A percentile compares a stretch with the other conserved stretches of the same genome.
These are phyloP conservation scores for Amylocystis lapponica DNA, from an alignment of 768 basidiomycete species.

Conservation along the genomic window DNA sequence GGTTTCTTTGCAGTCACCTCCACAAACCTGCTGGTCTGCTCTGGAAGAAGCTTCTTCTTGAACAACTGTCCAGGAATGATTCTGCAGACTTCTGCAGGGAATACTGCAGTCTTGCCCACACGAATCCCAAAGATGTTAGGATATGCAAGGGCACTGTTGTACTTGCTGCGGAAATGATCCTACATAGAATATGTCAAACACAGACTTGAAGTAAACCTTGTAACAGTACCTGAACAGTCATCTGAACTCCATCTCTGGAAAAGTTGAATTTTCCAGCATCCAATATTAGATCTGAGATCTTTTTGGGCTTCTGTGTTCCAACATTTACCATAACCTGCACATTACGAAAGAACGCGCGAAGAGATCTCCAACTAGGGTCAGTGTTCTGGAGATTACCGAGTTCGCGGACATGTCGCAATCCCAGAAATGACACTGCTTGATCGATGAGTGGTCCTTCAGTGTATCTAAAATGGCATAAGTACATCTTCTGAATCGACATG, in stretches of 20 bases:
- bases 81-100: conserved; percentile 44
- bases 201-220: neutral
- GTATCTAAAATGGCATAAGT: no score
- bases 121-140: conserved; percentile 8
- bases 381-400: no score
- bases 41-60: conserved; percentile 37
- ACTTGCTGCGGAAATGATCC: conserved; percentile 20
- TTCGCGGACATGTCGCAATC: no score
- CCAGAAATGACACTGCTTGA: no score
- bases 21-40: conserved; percentile 34
- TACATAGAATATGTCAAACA: conserved; percentile 16
- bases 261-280: conserved; percentile 38
- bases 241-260: conserved; percentile 35
- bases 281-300: no score
- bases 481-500: no score
- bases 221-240: conserved; percentile 17
- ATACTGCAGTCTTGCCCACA: conserved; percentile 21
- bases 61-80: conserved; percentile 45
- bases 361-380: no score
- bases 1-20: conserved; percentile 46
- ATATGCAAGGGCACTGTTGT: conserved; percentile 5
- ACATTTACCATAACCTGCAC: no score
- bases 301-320: no score
- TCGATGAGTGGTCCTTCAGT: no score
- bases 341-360: no score